phyloP scores from a whole-genome alignment of 371 early-diverging fungal genomes.

The Catenaria anguillulae region DNA sequence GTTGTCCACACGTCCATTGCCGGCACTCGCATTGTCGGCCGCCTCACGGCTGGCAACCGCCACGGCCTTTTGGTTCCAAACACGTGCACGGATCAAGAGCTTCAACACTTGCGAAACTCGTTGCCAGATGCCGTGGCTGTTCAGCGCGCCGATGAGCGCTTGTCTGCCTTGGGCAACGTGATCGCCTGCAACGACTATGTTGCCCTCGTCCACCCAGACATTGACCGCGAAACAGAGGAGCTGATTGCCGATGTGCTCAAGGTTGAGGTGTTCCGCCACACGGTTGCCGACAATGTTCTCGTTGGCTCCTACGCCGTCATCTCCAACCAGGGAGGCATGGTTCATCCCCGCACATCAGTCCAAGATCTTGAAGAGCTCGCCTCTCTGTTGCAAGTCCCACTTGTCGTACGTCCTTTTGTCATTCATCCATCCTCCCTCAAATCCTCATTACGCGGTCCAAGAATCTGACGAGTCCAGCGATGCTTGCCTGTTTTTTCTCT shows the following conservation, averaged over 20 bases:
- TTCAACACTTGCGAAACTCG: constrained; percentile 95
- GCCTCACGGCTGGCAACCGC: constrained; percentile 83
- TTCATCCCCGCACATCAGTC: constrained; percentile 91
- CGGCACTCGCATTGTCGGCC: constrained; percentile 95
- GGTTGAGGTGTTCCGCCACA: constrained; percentile 98
- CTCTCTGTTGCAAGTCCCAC: constrained; percentile 91
- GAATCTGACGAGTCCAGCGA: too few species aligned
- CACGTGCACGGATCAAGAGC: constrained; percentile 98
- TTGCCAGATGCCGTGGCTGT: constrained; percentile 92
- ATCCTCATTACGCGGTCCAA: too few species aligned
- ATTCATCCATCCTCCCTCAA: neutral
- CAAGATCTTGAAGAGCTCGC: constrained; percentile 98
- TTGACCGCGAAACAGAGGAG: constrained; percentile 97
- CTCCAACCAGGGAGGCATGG: constrained; percentile 97
- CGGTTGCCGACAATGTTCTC: constrained; percentile 96
- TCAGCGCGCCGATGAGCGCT: constrained; percentile 95
- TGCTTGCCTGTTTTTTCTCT: neutral
- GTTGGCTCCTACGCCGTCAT: constrained; percentile 96
- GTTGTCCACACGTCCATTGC: constrained; percentile 97
- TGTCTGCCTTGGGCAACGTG: constrained; percentile 98
- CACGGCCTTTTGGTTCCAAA: constrained; percentile 94
- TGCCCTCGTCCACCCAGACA: constrained; percentile 98
- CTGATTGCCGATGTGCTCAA: constrained; percentile 94
- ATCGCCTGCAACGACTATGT: constrained; percentile 99
- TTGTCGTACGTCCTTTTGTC: constrained; percentile 44